These are phyloP conservation scores for Colletotrichum tofieldiae DNA, from an alignment of 2,329 filamentous ascomycete genomes.

Conservation along the genomic window DNA sequence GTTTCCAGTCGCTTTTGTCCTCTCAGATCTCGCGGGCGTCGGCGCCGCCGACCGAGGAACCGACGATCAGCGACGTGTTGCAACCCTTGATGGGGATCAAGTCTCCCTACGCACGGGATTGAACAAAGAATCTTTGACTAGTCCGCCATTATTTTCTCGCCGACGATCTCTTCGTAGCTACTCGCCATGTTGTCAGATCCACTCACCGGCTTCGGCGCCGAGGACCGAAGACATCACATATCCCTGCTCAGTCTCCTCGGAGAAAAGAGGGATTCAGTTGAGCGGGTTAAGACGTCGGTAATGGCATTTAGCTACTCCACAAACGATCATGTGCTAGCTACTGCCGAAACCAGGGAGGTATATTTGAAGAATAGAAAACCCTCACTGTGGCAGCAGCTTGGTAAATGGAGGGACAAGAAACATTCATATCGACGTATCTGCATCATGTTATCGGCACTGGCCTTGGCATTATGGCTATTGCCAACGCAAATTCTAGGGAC, in stretches of 20 bases:
- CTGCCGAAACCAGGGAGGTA: no score
- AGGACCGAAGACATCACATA: not conserved
- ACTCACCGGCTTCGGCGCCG: slow-evolving; percentile 17
- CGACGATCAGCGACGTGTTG: not conserved
- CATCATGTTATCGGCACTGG: slow-evolving; percentile 29
- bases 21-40: not conserved
- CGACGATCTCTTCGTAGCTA: not conserved
- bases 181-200: not conserved
- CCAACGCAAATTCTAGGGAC: not conserved
- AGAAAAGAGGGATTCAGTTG: not conserved
- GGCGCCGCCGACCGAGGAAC: slow-evolving; percentile 1
- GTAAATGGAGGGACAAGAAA: not conserved
- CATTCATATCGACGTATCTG: not conserved
- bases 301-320: not conserved
- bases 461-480: slow-evolving; percentile 2
- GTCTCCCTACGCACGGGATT: not conserved
- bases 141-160: not conserved
- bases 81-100: no score
- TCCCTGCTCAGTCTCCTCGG: not conserved
- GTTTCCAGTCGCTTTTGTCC: not conserved
- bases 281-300: not conserved
- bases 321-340: not conserved
- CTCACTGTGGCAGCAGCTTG: no score
- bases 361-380: not conserved
- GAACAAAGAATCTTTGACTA: not conserved